Base-by-base conservation (phyloP, 176 grass and related monocot genomes). In the Cenchrus americanus region DNA sequence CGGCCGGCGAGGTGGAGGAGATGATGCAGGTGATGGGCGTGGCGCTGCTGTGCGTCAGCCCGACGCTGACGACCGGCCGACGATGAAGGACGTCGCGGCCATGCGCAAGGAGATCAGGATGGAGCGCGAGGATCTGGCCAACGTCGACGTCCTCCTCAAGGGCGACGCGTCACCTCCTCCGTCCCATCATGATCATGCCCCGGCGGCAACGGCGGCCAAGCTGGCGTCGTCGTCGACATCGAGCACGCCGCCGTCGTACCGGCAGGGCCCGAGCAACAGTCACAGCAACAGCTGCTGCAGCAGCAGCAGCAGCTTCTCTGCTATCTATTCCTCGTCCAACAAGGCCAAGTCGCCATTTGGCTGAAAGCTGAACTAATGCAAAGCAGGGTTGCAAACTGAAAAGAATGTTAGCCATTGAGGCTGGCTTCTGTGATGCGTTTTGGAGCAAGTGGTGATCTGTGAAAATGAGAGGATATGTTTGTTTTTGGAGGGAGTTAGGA, bases 31-130 rank as follows among this genome's bases (percentile, higher is more conserved):
- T 88, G 10, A 78, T 98, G 79, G 93, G 93, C 5, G 96, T 98
- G 13, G 96, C 96, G 1, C 82, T 98, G 50, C 89, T 98, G 19
- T 98, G 93, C 67, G 96, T 98, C 12, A 93, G 82, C 79, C 72
- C 89, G 0, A 37, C 75, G 52, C 96, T 91, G 93, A 98, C 5
- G 96, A 98, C 66, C 87, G 96, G 4, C 96, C 96, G 3, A 76
- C 96, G 0, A 98, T 98, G 96, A 98, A 93, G 85, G 96, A 98
- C 69, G 96, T 98, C 24, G 87, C 89, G 0, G 96, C 93, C 0
- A 98, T 98, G 96, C 88, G 95, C 64, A 94, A 76, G 77, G 96
- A 95, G 91, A 98, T 95, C 78, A 65, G 85, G 21, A 91, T 95
- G 18, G 96, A 98, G 49, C 85, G 89, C 26, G 96, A 95, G 72